Conservation (phyloP, 164 flowering plant species). For the Stephania japonica region DNA sequence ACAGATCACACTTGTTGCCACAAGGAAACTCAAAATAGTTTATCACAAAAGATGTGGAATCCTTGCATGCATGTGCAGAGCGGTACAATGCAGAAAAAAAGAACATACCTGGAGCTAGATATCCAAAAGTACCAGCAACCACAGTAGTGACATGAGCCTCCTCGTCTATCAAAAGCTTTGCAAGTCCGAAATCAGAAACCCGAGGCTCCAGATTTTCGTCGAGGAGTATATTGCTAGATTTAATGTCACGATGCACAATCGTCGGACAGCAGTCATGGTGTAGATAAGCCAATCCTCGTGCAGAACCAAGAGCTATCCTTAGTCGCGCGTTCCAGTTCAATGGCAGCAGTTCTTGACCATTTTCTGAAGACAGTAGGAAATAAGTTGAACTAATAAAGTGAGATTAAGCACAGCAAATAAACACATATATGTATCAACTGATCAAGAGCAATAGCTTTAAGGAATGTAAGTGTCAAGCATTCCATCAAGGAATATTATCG, state of each 20-base stretch:
- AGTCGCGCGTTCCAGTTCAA: slow-evolving; percentile 76
- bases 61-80: background rate
- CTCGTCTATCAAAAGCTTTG: slow-evolving; percentile 86
- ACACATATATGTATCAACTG: background rate
- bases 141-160: slow-evolving; percentile 93
- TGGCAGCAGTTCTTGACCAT: slow-evolving; percentile 23
- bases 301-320: slow-evolving; percentile 77
- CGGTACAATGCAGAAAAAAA: background rate
- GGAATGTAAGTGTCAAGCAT: background rate
- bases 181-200: slow-evolving; percentile 97
- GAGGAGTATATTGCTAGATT: slow-evolving; percentile 93
- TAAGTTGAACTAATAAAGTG: background rate
- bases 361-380: slow-evolving; percentile 24
- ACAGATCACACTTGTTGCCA: too few relatives aligned
- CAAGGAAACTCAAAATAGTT: background rate
- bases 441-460: background rate
- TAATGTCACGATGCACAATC: slow-evolving; percentile 85
- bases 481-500: too few relatives aligned
- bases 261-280: slow-evolving; percentile 93
- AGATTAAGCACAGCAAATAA: background rate
- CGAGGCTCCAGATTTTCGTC: slow-evolving; percentile 84
- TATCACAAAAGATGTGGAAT: background rate
- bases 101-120: slow-evolving; percentile 78
- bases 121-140: slow-evolving; percentile 98
- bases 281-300: slow-evolving; percentile 80